Base-by-base conservation (phyloP, 106 monocot species). In the Allium fistulosum region DNA sequence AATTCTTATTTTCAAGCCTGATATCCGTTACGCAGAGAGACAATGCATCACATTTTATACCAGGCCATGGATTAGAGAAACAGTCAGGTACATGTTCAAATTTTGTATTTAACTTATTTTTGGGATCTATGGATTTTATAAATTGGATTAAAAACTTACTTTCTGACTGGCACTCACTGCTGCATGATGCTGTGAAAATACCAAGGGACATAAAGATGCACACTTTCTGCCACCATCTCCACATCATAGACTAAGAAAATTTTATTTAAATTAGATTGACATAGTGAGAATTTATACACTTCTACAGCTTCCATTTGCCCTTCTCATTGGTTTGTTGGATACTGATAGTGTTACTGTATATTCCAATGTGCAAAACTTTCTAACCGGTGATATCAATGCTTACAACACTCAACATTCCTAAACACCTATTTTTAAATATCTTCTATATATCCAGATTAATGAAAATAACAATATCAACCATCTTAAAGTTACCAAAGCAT, bases 121-220 rank as follows among this genome's bases (percentile, higher is more conserved):
- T 11, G 26, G 61, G 71, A 62, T 72, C 62, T 6, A 62, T 45
- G 4, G 62, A 51, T 62, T 45, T 10, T 37, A 72, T 16, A 37
- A 72, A 72, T 47, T 72, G 49, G 27, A 59, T 17, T 47, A 70
- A 17, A 12, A 15, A 70, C 70, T 70, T 58, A 59, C 70, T 70
- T 70, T 70, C 70, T 7, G 47, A 59, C 49, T 16, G 59, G 37
- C 0, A 15, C 10, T 17, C 37, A 16, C 14, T 58, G 4, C 27
- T 69, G 69, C 56, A 69, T 53, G 69, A 53, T 57, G 26, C 55
- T 46, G 16, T 7, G 37, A 56, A 27, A 18, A 57, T 12, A 37
- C 13, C 17, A 37, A 69, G 55, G 53, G 26, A 59, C 58, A 59
- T 15, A 1, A 57, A 10, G 14, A 69, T 56, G 56, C 53, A 69